Evolutionary conservation across 495 filamentous ascomycete genomes (phyloP).

Genomic region (Cercophora sp.): DNA sequence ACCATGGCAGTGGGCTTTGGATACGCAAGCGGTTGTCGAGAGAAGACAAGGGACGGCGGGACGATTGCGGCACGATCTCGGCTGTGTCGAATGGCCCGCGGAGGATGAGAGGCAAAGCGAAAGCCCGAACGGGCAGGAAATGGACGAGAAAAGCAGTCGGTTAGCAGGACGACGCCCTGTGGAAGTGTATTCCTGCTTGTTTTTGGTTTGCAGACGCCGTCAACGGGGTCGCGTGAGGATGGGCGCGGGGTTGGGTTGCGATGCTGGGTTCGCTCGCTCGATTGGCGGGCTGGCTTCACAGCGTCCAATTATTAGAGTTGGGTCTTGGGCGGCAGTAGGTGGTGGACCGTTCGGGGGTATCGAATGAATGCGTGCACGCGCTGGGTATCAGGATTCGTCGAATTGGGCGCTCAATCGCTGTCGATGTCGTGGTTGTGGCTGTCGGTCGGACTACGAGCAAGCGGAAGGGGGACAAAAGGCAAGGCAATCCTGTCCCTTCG

Average conservation of each 20-base stretch:
- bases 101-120: neutral
- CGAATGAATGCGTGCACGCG: neutral
- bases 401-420: neutral
- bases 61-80: conserved; percentile 3
- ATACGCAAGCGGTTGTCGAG: neutral
- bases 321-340: neutral
- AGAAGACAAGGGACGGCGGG: neutral
- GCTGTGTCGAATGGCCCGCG: neutral
- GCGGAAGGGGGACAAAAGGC: neutral
- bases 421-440: conserved; percentile 1
- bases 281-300: conserved; percentile 12
- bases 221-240: conserved; percentile 17
- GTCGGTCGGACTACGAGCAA: neutral
- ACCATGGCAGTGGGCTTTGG: conserved; percentile 24
- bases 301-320: conserved; percentile 15
- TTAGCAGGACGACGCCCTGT: neutral
- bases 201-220: conserved; percentile 1
- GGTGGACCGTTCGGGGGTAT: neutral
- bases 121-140: neutral
- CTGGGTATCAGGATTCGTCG: neutral
- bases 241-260: conserved; percentile 22
- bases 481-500: neutral
- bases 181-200: conserved; percentile 2
- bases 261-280: conserved; percentile 14
- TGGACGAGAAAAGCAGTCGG: neutral